phyloP scores from a whole-genome alignment of 768 basidiomycete species.

The Lyophyllum atratum region DNA sequence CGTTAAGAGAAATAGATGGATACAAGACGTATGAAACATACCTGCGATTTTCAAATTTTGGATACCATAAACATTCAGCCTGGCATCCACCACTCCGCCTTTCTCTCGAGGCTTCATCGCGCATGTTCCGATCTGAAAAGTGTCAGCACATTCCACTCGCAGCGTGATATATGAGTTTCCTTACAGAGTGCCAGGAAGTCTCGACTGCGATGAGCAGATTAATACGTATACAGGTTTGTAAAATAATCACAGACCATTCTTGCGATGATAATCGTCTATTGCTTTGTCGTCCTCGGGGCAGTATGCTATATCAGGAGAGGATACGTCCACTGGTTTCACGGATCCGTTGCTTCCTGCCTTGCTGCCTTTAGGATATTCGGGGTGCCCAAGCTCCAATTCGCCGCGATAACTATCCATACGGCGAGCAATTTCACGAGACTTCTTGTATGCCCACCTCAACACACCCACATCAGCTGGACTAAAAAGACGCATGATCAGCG shows the following conservation, averaged over 20 bases:
- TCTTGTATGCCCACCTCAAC: slow-evolving; percentile 57
- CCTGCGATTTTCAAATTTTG: slow-evolving; percentile 61
- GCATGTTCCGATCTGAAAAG: slow-evolving; percentile 60
- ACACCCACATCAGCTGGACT: slow-evolving; percentile 46
- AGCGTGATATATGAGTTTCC: background rate
- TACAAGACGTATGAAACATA: slow-evolving; percentile 12
- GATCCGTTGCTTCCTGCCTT: slow-evolving; percentile 25
- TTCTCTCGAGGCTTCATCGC: slow-evolving; percentile 63
- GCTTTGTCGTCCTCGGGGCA: slow-evolving; percentile 41
- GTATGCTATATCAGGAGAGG: slow-evolving; percentile 41
- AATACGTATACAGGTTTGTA: background rate
- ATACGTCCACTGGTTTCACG: slow-evolving; percentile 31
- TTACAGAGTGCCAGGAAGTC: slow-evolving; percentile 50
- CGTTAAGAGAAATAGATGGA: background rate
- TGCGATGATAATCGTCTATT: slow-evolving; percentile 40
- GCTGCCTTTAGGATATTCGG: slow-evolving; percentile 35
- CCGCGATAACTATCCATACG: slow-evolving; percentile 51
- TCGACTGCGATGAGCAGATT: slow-evolving; percentile 26
- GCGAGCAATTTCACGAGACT: slow-evolving; percentile 51
- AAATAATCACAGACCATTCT: slow-evolving; percentile 26
- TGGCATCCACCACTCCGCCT: slow-evolving; percentile 62
- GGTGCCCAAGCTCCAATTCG: slow-evolving; percentile 35
- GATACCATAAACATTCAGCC: slow-evolving; percentile 65
- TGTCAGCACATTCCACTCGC: background rate
- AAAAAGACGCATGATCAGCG: background rate